These are phyloP conservation scores for Solanum clarkiae DNA, from an alignment of 257 asterid species.

Conservation along the genomic window DNA sequence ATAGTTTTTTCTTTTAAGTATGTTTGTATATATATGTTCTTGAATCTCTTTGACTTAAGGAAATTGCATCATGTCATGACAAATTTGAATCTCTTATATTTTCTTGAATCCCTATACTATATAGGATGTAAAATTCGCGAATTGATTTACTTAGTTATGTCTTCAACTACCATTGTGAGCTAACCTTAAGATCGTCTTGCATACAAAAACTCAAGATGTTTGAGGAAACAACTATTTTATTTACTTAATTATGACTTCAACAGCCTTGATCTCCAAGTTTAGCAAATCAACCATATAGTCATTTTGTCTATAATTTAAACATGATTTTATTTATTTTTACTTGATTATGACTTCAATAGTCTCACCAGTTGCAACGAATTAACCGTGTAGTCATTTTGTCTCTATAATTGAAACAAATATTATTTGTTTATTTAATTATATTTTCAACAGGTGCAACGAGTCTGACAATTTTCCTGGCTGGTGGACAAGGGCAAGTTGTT, in stretches of 20 bases:
- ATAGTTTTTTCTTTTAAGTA: too few species aligned
- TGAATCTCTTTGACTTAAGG: background rate
- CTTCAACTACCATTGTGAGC: background rate
- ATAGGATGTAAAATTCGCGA: background rate
- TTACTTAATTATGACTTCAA: background rate
- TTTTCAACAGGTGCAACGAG: constrained; percentile 1
- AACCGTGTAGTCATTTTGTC: background rate
- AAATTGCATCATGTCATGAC: background rate
- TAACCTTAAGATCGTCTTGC: background rate
- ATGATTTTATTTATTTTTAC: background rate
- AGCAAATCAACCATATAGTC: too few species aligned
- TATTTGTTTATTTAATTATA: background rate
- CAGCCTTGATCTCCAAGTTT: too few species aligned
- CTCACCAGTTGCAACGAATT: background rate
- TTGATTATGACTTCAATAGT: background rate
- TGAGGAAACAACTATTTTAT: background rate
- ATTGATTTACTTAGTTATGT: background rate
- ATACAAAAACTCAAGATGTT: background rate
- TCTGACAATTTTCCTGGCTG: background rate
- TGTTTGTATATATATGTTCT: too few species aligned
- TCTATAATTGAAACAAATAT: too few species aligned
- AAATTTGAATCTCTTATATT: background rate
- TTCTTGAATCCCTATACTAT: background rate
- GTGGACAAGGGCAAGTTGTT: constrained; percentile 9
- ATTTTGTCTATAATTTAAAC: background rate